A percentile compares a stretch with the other conserved stretches of the same genome.
Conservation (phyloP, 1,284 basidiomycete genomes). For the Cystobasidiaceae sp. region DNA sequence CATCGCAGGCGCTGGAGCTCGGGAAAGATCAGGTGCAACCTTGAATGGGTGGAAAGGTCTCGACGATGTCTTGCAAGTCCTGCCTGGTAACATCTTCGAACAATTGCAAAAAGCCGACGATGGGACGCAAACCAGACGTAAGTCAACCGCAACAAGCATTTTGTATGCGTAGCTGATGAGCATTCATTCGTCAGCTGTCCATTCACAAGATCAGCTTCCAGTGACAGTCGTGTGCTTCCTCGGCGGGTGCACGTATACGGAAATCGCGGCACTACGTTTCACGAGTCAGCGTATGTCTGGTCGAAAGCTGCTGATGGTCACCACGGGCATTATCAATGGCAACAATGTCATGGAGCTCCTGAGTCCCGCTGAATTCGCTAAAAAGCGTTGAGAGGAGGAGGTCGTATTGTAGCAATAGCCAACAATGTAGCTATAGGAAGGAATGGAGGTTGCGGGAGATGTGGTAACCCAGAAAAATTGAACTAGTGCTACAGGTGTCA, state of each 20-base stretch:
- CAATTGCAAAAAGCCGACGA: constrained; percentile 56
- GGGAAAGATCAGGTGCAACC: constrained; percentile 51
- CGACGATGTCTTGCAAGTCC: constrained; percentile 73
- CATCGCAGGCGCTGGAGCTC: constrained; percentile 48
- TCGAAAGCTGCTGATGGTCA: constrained; percentile 35
- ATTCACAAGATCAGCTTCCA: constrained; percentile 49
- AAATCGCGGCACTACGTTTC: constrained; percentile 90
- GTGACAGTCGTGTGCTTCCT: constrained; percentile 95
- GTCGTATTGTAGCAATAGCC: neutral
- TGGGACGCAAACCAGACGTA: constrained; percentile 47
- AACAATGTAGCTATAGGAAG: too few species aligned
- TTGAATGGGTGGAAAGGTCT: constrained; percentile 95
- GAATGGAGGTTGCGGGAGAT: too few species aligned
- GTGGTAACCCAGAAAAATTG: too few species aligned
- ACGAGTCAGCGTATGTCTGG: constrained; percentile 55
- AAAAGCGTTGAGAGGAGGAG: too few species aligned
- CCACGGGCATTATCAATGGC: constrained; percentile 39
- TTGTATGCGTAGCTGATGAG: too few species aligned
- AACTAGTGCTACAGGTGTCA: too few species aligned
- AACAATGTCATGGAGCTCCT: constrained; percentile 34
- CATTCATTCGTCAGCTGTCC: neutral
- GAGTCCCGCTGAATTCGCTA: constrained; percentile 7
- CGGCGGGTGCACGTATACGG: constrained; percentile 96
- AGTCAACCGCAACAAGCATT: too few species aligned
- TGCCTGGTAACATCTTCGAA: constrained; percentile 84